Base-by-base conservation (phyloP, 495 filamentous ascomycete genomes). In the Gamarada debralockiae region DNA sequence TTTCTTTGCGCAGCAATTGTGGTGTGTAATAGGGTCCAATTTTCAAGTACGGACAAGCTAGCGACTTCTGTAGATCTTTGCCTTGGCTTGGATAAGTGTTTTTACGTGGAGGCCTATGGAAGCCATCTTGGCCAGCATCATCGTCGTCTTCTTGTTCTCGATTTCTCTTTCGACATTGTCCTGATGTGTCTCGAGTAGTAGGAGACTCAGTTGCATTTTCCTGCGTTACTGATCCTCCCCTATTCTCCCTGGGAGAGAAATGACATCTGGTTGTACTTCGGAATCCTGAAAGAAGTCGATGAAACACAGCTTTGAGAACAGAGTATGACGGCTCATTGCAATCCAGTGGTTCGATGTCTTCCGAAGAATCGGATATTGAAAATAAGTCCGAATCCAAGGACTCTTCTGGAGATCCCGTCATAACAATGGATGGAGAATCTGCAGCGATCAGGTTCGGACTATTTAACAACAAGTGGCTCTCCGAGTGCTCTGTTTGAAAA, bases 31-130 rank as follows among this genome's bases (percentile, higher is more conserved):
- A 3, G 61, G 64, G 25, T 66, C 60, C 53, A 63, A 66, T 36
- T 70, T n/a, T 70, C 4, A 65, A 57, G 37, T 56, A 70, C 0
- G 67, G 67, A 34, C 67, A 70, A 5, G 67, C 67, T 39, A 70
- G 53, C 14, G 21, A 52, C 17, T 52, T 42, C 38, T 31, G 48
- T 2, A 22, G 17, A 10, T 42, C 18, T 21, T 41, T 31, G 40
- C 17, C 36, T 48, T 36, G 27, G 22, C 25, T 34, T 34, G 31
- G 20, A 34, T 34, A 21, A 2, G 22, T 9, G 15, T 34, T 48
- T 36, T 48, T 34, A 2, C 24, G 46, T 8, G 13, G 46, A 13
- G 14, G 46, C n/a, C 17, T 12, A 48, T 48, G 14, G n/a, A 17
- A 48, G 17, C 22, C 46, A 34, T 36, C 29, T 34, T 21, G 24